Evolutionary conservation across 2,329 filamentous ascomycete genomes (phyloP).

Genomic region (Pseudopithomyces maydicus): DNA sequence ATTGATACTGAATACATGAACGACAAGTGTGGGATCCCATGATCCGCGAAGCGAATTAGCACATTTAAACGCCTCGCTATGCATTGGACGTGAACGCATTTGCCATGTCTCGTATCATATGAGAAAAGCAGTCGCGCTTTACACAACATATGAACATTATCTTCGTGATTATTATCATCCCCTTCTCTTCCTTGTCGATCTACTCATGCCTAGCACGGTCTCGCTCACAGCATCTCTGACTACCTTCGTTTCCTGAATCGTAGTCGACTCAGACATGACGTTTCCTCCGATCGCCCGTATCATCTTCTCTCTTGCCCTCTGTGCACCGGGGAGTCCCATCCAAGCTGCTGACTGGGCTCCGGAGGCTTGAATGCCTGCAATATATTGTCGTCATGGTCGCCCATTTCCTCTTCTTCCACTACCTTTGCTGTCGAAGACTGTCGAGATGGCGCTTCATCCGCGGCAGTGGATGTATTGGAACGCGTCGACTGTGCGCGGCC

Average conservation of each 20-base stretch:
- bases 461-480: constrained; percentile 32
- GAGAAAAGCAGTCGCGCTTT: neutral
- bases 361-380: constrained; percentile 29
- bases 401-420: constrained; percentile 23
- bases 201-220: constrained; percentile 17
- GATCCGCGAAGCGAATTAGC: neutral
- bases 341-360: constrained; percentile 43
- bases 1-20: neutral
- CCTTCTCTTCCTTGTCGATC: constrained; percentile 32
- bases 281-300: constrained; percentile 44
- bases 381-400: constrained; percentile 14
- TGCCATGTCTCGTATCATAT: neutral
- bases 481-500: constrained; percentile 39
- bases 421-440: constrained; percentile 23
- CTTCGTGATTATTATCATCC: constrained; percentile 14
- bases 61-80: constrained; percentile 2
- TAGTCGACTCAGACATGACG: constrained; percentile 30
- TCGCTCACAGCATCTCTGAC: constrained; percentile 41
- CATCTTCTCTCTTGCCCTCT: constrained; percentile 41
- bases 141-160: no score
- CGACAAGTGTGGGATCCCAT: neutral
- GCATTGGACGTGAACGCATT: neutral
- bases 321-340: constrained; percentile 46
- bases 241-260: constrained; percentile 37
- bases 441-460: constrained; percentile 17